A percentile compares a stretch with the other conserved stretches of the same genome.
Evolutionary conservation across 805 yeast genomes (phyloP).

Genomic region (Candida railenensis): DNA sequence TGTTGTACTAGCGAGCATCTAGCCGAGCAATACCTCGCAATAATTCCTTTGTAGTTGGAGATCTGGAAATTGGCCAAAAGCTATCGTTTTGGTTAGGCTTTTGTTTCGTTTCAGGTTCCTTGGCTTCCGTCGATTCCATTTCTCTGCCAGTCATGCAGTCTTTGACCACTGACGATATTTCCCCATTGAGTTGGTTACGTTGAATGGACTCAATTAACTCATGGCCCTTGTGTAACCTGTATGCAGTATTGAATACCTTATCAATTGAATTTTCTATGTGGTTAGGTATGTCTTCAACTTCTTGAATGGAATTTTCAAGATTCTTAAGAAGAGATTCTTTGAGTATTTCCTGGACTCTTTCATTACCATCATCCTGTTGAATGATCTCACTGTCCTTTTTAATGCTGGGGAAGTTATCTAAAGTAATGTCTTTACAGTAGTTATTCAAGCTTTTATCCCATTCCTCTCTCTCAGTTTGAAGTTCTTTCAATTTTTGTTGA

Average conservation of each 20-base stretch:
- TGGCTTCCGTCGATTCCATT: neutral
- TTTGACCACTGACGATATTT: constrained; percentile 19
- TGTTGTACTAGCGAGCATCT: constrained; percentile 8
- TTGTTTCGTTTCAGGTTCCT: neutral
- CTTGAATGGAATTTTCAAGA: constrained; percentile 10
- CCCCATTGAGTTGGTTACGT: constrained; percentile 14
- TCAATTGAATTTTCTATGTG: constrained; percentile 34
- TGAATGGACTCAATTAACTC: constrained; percentile 21
- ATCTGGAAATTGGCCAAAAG: constrained; percentile 15
- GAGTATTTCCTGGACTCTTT: constrained; percentile 8
- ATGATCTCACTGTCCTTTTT: constrained; percentile 10
- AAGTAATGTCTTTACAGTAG: constrained; percentile 3
- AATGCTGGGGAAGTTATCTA: neutral
- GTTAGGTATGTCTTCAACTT: constrained; percentile 11
- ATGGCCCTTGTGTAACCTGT: constrained; percentile 24
- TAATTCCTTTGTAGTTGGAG: constrained; percentile 17
- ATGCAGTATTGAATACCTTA: constrained; percentile 31
- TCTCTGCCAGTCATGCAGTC: constrained; percentile 15
- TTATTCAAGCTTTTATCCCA: constrained; percentile 41
- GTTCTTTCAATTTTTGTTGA: constrained; percentile 39
- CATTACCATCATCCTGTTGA: neutral
- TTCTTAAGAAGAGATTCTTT: constrained; percentile 13
- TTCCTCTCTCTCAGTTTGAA: constrained; percentile 45
- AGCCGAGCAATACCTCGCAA: constrained; percentile 21
- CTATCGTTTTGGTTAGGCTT: neutral